A percentile compares a stretch with the other conserved stretches of the same genome.
Conservation (phyloP, 768 basidiomycete species). For the Cystoderma amianthinum region DNA sequence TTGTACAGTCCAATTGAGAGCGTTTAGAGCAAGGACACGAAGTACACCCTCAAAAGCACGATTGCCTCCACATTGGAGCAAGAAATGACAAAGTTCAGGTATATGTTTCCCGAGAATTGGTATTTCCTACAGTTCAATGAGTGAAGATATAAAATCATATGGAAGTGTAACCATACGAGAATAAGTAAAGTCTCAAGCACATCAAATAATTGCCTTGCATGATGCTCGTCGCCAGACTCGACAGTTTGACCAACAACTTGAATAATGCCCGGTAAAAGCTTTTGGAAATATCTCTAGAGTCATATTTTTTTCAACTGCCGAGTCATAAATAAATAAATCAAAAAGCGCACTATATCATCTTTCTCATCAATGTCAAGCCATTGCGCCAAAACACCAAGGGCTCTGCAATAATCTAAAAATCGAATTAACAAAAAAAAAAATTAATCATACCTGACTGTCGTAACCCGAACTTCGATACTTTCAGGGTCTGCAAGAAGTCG, state of each 20-base stretch:
- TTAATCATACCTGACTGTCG: conserved; percentile 61
- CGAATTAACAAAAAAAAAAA: neutral
- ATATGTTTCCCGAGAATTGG: conserved; percentile 90
- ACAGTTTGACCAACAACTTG: conserved; percentile 82
- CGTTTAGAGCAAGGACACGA: conserved; percentile 86
- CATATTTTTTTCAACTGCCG: conserved; percentile 1
- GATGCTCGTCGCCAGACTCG: conserved; percentile 69
- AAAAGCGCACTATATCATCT: conserved; percentile 68
- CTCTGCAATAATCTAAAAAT: conserved; percentile 30
- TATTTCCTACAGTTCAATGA: conserved; percentile 57
- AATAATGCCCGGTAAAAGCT: conserved; percentile 81
- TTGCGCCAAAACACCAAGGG: conserved; percentile 89
- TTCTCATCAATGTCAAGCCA: conserved; percentile 89
- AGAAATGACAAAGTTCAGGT: conserved; percentile 81
- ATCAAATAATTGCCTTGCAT: conserved; percentile 87
- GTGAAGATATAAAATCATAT: conserved; percentile 1
- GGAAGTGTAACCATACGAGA: conserved; percentile 41
- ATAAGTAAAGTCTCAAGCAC: conserved; percentile 94
- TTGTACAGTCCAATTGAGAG: conserved; percentile 94
- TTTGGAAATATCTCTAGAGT: conserved; percentile 77
- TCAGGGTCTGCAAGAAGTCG: conserved; percentile 73
- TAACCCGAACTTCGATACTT: conserved; percentile 85
- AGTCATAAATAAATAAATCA: conserved; percentile 1
- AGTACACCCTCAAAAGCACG: conserved; percentile 68
- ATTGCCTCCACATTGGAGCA: conserved; percentile 80